A percentile compares a stretch with the other conserved stretches of the same genome.
These are phyloP conservation scores for Platismatia glauca DNA, from an alignment of 495 filamentous ascomycete species.

Conservation along the genomic window DNA sequence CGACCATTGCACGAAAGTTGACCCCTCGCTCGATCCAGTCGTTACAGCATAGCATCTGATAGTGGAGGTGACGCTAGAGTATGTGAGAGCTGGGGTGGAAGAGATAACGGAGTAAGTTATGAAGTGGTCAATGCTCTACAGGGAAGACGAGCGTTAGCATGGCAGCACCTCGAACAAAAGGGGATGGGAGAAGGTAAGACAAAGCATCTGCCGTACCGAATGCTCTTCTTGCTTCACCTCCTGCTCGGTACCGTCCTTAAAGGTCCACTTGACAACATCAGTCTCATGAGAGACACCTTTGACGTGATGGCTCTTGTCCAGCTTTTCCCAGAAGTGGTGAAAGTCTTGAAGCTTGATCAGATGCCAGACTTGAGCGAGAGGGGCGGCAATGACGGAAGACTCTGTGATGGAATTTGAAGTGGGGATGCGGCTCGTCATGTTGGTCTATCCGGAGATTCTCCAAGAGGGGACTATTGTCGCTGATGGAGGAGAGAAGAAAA, in stretches of 20 bases:
- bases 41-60: conserved; percentile 53
- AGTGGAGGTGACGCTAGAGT: conserved; percentile 53
- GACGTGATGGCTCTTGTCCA: conserved; percentile 43
- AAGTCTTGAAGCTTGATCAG: conserved; percentile 57
- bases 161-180: background rate
- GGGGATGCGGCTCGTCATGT: conserved; percentile 42
- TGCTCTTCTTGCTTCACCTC: conserved; percentile 68
- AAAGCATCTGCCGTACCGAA: conserved; percentile 37
- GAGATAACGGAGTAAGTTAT: conserved; percentile 62
- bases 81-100: conserved; percentile 47
- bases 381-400: conserved; percentile 55
- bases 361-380: conserved; percentile 56
- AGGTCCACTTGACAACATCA: conserved; percentile 56
- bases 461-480: background rate
- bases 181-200: conserved; percentile 5
- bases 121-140: conserved; percentile 56
- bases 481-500: background rate
- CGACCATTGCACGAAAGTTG: conserved; percentile 55
- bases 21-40: conserved; percentile 47
- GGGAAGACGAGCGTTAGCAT: too few species aligned
- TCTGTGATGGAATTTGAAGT: conserved; percentile 56
- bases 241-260: conserved; percentile 51
- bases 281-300: conserved; percentile 51
- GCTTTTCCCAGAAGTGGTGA: conserved; percentile 47
- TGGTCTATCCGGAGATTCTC: background rate